Evolutionary conservation across 202 grass and related monocot species (phyloP).

Genomic region (Alloteropsis angusta): DNA sequence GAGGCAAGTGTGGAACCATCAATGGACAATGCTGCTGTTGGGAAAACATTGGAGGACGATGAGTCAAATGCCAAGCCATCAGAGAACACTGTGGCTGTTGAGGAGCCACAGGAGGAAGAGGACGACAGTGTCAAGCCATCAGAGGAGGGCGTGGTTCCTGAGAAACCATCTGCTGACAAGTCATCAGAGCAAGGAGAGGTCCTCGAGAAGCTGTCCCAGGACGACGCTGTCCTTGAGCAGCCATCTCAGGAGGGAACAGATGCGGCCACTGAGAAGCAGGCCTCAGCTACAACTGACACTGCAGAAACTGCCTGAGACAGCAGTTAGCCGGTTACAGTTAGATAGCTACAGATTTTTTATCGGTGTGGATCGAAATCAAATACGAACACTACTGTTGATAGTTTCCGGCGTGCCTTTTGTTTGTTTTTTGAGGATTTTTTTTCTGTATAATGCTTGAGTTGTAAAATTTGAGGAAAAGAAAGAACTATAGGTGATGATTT

Average conservation of each 20-base stretch:
- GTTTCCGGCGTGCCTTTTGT: slow-evolving; percentile 25
- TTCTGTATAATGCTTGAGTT: slow-evolving; percentile 37
- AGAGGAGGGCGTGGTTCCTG: background rate
- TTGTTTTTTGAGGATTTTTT: background rate
- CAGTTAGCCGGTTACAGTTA: background rate
- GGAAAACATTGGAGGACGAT: background rate
- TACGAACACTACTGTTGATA: slow-evolving; percentile 15
- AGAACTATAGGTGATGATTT: slow-evolving; percentile 26
- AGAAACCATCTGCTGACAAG: slow-evolving; percentile 9
- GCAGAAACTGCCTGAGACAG: slow-evolving; percentile 18
- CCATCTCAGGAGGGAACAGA: background rate
- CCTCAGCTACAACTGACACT: slow-evolving; percentile 1
- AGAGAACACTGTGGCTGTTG: background rate
- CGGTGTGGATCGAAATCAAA: slow-evolving; percentile 1
- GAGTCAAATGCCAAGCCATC: background rate
- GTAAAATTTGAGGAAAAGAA: slow-evolving; percentile 45
- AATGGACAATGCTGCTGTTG: background rate
- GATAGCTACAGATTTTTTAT: slow-evolving; percentile 25
- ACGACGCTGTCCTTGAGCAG: background rate
- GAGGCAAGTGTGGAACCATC: background rate
- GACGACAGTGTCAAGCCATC: background rate
- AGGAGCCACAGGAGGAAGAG: slow-evolving; percentile 13
- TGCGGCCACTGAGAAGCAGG: background rate
- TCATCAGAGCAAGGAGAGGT: background rate
- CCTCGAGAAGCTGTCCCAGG: background rate